phyloP scores from a whole-genome alignment of 306 rosid genomes.

The Quercus gilva region DNA sequence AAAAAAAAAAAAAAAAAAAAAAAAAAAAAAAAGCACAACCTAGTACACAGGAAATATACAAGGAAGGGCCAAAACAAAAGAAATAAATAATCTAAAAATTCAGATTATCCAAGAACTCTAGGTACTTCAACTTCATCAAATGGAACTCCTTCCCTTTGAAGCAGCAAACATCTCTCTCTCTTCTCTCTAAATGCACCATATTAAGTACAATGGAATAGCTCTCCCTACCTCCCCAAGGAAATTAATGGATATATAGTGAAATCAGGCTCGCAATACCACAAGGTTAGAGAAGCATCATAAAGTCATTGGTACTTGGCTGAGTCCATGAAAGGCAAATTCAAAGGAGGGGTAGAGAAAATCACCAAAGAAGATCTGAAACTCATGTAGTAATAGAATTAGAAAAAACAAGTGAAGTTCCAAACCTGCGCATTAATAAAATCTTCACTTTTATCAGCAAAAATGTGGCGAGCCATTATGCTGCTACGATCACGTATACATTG shows the following conservation, averaged over 20 bases:
- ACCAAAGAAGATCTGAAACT: neutral
- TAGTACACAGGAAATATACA: no score
- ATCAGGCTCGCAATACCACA: neutral
- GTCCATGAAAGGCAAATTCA: neutral
- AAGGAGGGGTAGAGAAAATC: neutral
- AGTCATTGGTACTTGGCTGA: neutral
- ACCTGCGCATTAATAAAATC: slow-evolving; percentile 94
- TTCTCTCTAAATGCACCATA: no score
- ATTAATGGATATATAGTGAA: neutral
- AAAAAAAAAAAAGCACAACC: no score
- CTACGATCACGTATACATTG: slow-evolving; percentile 92
- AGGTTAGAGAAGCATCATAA: neutral
- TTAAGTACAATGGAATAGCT: no score
- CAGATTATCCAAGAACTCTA: no score
- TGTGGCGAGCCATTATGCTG: slow-evolving; percentile 98
- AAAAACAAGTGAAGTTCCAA: slow-evolving; percentile 23
- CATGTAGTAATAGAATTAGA: neutral
- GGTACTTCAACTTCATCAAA: no score
- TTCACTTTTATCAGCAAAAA: slow-evolving; percentile 91
- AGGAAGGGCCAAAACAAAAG: no score
- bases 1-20: no score
- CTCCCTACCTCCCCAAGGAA: neutral
- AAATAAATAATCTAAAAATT: no score
- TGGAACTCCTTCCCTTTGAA: no score
- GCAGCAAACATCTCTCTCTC: no score